Evolutionary conservation across 75 land plant genomes (phyloP), one percentile per base, ranked within the genome.

Genomic region (Adiantum capillusveneris): DNA sequence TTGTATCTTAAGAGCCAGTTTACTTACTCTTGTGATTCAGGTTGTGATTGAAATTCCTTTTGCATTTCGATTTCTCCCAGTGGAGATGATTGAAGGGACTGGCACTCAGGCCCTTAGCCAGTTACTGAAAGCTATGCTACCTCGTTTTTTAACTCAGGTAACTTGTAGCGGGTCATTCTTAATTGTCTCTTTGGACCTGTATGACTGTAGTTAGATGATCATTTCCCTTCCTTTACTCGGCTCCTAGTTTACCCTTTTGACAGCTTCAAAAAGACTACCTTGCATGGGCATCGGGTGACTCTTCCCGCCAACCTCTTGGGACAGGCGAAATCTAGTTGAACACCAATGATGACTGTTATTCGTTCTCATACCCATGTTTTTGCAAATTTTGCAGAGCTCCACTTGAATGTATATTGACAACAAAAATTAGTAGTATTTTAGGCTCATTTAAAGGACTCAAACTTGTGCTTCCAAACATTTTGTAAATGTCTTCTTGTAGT

Each of bases 281-380:
- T 46, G 94, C 94, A 57, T 91, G 97, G 97, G 94, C 88, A 25
- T 77, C 94, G 25, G 97, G 97, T 12, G 86, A 91, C 44, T 53
- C 63, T 14, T 88, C 94, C 18, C 81, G 94, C 49, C 74, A 79
- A 37, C 89, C 97, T 49, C 79, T 91, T 57, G 94, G 97, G 62
- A 84, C 88, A 9, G 88, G 97, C 31, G 50, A 90, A n/a, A n/a
- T n/a, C n/a, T n/a, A n/a, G n/a, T n/a, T n/a, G n/a, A n/a, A n/a
- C n/a, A n/a, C n/a, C n/a, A n/a, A n/a, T n/a, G n/a, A n/a, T n/a
- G n/a, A n/a, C n/a, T n/a, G n/a, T n/a, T n/a, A n/a, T n/a, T n/a
- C n/a, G n/a, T n/a, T n/a, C n/a, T n/a, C n/a, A n/a, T n/a, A n/a
- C n/a, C n/a, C n/a, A n/a, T n/a, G n/a, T n/a, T n/a, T n/a, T n/a